Base-by-base conservation (phyloP, 495 filamentous ascomycete species). In the Immersiella caudata region DNA sequence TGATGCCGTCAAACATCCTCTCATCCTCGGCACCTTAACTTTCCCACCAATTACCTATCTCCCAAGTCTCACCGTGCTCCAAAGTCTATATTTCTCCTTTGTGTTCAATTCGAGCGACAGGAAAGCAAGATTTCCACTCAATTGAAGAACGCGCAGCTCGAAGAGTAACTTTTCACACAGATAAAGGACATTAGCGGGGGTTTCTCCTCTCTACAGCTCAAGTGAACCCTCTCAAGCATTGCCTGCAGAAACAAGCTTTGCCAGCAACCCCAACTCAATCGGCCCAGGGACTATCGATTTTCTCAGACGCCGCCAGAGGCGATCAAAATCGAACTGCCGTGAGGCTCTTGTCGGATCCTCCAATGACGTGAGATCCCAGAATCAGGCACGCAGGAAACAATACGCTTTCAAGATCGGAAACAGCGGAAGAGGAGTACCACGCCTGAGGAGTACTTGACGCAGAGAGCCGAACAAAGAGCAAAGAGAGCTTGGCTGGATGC, bases 361-460 rank as follows among this genome's bases (percentile, higher is more conserved):
- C 65, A 61, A 61, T 67, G 22, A 20, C 36, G 25, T 18, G 26
- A 11, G 24, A 16, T 52, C 56, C 56, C 56, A 35, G 22, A 56
- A 24, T 46, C 35, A 62, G 60, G 18, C n/a, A 25, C 21, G 18
- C 60, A 33, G 21, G 40, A 24, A 46, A 46, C 11, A 49, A 50
- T 62, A 12, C 6, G 22, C 60, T 50, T 50, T 67, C 25, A 21
- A 25, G 57, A 61, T 67, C 65, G 65, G 57, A 61, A 67, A 67
- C 65, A 49, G 49, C 20, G 59, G 60, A 21, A 50, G 9, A 18
- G 60, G 27, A 9, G 60, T 62, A 62, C 60, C 60, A 21, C 60
- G 22, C 40, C 35, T 5, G 29, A 62, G 60, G 36, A 62, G 36
- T 62, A 46, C 60, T 36, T 49, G 36, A 50, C 36, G 60, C 60